phyloP scores from a whole-genome alignment of 805 yeast genomes.

The Yueomyces sp. region DNA sequence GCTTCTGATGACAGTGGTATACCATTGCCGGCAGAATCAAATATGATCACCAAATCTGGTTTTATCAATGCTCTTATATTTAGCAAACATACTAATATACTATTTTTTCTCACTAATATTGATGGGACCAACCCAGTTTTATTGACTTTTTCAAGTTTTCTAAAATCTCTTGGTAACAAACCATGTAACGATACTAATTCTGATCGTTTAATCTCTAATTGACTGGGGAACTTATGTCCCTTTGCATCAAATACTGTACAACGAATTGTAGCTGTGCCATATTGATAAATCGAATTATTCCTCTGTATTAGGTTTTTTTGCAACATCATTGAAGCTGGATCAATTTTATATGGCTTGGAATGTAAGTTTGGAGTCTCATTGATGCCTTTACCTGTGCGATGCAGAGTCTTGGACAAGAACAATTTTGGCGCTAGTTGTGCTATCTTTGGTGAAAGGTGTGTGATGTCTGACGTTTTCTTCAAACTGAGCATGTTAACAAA shows the following conservation, averaged over 20 bases:
- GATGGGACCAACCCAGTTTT: slow-evolving; percentile 59
- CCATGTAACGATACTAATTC: slow-evolving; percentile 64
- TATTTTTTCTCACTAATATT: slow-evolving; percentile 59
- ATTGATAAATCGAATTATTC: slow-evolving; percentile 21
- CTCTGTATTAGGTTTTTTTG: slow-evolving; percentile 28
- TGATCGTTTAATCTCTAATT: slow-evolving; percentile 61
- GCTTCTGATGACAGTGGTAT: slow-evolving; percentile 17
- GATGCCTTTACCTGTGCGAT: no score
- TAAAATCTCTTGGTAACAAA: slow-evolving; percentile 73
- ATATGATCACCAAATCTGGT: slow-evolving; percentile 57
- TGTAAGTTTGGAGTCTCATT: no score
- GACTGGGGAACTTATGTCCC: slow-evolving; percentile 59
- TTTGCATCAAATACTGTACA: slow-evolving; percentile 68
- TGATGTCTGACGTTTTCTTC: no score
- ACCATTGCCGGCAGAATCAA: slow-evolving; percentile 35
- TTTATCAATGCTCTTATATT: slow-evolving; percentile 74
- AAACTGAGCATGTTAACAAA: no score
- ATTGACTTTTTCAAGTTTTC: slow-evolving; percentile 70
- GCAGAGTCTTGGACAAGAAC: no score
- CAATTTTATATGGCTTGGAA: background rate
- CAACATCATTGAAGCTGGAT: slow-evolving; percentile 20
- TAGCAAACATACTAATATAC: slow-evolving; percentile 62
- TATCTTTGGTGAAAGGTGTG: no score
- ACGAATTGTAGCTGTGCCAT: slow-evolving; percentile 34
- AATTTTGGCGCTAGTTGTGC: no score